Evolutionary conservation across 768 basidiomycete species (phyloP), one percentile per base, ranked within the genome.

Genomic region (Piloderma croceum): DNA sequence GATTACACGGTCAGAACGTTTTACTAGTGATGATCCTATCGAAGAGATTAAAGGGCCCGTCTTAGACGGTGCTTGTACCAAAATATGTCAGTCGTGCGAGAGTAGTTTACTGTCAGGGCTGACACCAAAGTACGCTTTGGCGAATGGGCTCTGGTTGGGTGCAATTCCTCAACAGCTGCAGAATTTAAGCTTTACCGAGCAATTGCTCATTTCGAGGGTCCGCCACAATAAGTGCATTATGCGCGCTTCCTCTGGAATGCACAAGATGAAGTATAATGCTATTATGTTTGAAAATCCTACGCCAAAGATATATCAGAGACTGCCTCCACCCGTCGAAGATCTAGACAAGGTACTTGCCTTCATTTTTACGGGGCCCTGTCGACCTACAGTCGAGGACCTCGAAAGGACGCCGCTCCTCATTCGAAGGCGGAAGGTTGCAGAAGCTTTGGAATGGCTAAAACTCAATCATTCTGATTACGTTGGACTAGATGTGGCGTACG

Each of bases 91-190:
- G n/a, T n/a, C n/a, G n/a, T n/a, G n/a, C n/a, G n/a, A n/a, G n/a
- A n/a, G n/a, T n/a, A n/a, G n/a, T n/a, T n/a, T n/a, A n/a, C n/a
- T n/a, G n/a, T n/a, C n/a, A n/a, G n/a, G n/a, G n/a, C n/a, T n/a
- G 19, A 36, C 48, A 11, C 63, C 65, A 3, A 24, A 39, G 2
- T 27, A 47, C 34, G 49, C 63, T 1, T 37, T 69, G 5, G 62
- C 63, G 0, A 65, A 63, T 49, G 57, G 60, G 2, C 31, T 64
- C 1, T 68, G 65, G 65, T 6, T 70, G 0, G 67, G 69, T 0
- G 36, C 54, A 3, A 54, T 67, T 2, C 68, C 63, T 3, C 6
- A 23, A 4, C 52, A 47, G 9, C 36, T 70, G 2, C 20, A 50
- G 23, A 31, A 44, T 3, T 43, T 69, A 2, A 56, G 31, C 3